Base-by-base conservation (phyloP, 208 protist species). In the Naegleria fowleri region DNA sequence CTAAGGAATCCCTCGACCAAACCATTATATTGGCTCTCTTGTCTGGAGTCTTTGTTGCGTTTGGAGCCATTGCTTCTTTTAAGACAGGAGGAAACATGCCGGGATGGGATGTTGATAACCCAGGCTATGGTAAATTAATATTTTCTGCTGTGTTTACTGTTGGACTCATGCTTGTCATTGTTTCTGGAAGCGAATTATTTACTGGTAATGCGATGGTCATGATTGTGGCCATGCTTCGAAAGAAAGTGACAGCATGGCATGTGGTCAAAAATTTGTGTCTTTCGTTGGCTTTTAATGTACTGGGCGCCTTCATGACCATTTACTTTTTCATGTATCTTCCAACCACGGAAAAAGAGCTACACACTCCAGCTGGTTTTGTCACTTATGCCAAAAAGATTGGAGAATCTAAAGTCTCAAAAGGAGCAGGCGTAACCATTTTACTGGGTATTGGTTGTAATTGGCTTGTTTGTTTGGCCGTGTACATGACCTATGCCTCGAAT, bases 291-390 rank as follows among this genome's bases (percentile, higher is more conserved):
- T 39, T 39, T 43, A 85, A 85, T 19, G 38, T 85, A 15, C 22
- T 85, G 15, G 79, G 79, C 0, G 79, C 38, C 29, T 43, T 85
- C 22, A 36, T 85, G 9, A 43, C 22, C 41, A 11, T 9, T 25
- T 85, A 85, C 36, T 85, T 85, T 43, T 85, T 85, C 7, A 33
- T 85, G 38, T 85, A 85, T 43, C 41, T 85, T 4, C n/a, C 38
- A 3, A 67, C 55, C 19, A 67, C 55, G 1, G 55, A 67, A 67
- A 67, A 67, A 29, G 55, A 67, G 22, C 11, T 67, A 13, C 55
- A 67, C 15, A 39, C 38, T 33, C 22, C 7, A n/a, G 38, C 13
- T 85, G 36, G 36, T 25, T 85, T 29, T 3, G 38, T 39, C 43
- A 25, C 55, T 2, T 67, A 67, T 43, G 38, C n/a, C 5, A 85